These are phyloP conservation scores for Angomonas deanei DNA, from an alignment of 208 protist genomes.

Conservation along the genomic window DNA sequence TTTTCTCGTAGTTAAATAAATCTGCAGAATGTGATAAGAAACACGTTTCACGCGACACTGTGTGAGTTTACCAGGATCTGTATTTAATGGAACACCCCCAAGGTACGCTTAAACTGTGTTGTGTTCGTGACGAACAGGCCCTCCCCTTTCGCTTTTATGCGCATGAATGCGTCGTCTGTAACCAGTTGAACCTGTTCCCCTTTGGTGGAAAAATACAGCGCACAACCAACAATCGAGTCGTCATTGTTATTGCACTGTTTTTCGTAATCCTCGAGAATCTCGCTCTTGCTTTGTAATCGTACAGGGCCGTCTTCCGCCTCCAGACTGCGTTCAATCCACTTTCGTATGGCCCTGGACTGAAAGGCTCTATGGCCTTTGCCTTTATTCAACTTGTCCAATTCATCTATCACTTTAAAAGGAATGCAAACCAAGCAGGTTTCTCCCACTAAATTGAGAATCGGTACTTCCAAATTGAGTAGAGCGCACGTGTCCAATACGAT, in stretches of 20 bases:
- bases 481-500: conserved; percentile 79
- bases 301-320: conserved; percentile 14
- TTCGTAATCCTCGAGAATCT: conserved; percentile 59
- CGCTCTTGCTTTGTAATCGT: conserved; percentile 53
- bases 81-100: too few species aligned
- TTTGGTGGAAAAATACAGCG: conserved; percentile 48
- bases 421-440: conserved; percentile 54
- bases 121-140: background rate
- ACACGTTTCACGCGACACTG: too few species aligned
- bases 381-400: conserved; percentile 69
- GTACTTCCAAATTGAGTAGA: conserved; percentile 40
- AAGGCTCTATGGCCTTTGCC: background rate
- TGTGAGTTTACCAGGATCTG: too few species aligned
- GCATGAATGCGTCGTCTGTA: conserved; percentile 77
- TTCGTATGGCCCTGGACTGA: conserved; percentile 32
- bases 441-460: conserved; percentile 41
- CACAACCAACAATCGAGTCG: conserved; percentile 78
- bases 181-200: conserved; percentile 57
- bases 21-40: too few species aligned
- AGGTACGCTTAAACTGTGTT: background rate
- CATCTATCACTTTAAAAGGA: conserved; percentile 64
- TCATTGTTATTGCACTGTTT: conserved; percentile 45
- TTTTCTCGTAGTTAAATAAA: too few species aligned
- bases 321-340: conserved; percentile 47
- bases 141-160: conserved; percentile 67